A percentile compares a stretch with the other conserved stretches of the same genome.
These are phyloP conservation scores for Nemania diffusa DNA, from an alignment of 2,329 filamentous ascomycete species.

Conservation along the genomic window DNA sequence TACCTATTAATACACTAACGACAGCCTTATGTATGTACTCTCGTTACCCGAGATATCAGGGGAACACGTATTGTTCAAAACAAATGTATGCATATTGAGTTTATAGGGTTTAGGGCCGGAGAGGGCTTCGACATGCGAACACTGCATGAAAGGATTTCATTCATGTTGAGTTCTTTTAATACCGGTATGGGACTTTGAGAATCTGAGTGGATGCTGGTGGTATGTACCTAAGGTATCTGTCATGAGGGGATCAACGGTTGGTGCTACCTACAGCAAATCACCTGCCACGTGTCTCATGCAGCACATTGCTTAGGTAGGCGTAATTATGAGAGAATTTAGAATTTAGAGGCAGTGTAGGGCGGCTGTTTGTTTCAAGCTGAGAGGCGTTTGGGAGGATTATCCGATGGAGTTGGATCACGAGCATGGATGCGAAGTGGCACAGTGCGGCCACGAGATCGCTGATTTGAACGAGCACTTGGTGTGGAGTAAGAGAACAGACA, in stretches of 20 bases:
- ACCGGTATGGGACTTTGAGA: constrained; percentile 27
- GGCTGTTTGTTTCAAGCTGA: constrained; percentile 18
- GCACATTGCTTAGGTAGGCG: constrained; percentile 1
- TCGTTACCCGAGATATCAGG: constrained; percentile 4
- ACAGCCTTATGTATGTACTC: neutral
- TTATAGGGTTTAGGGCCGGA: neutral
- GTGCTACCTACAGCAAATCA: constrained; percentile 9
- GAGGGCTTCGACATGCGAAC: constrained; percentile 19
- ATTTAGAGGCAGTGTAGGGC: constrained; percentile 3
- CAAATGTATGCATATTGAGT: neutral
- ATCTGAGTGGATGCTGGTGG: constrained; percentile 15
- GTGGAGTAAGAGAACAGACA: too few species aligned
- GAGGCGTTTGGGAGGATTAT: constrained; percentile 22
- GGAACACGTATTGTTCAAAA: constrained; percentile 11
- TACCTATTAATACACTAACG: neutral
- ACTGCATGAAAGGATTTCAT: constrained; percentile 13
- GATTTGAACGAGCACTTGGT: neutral
- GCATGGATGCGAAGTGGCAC: constrained; percentile 12
- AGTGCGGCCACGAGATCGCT: constrained; percentile 4
- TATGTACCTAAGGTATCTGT: constrained; percentile 6
- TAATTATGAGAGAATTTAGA: constrained; percentile 9
- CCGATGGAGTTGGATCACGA: constrained; percentile 21
- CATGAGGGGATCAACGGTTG: constrained; percentile 16
- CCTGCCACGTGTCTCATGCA: constrained; percentile 24
- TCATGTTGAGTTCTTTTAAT: neutral